Evolutionary conservation across 2,329 filamentous ascomycete genomes (phyloP), one percentile per base, ranked within the genome.

Genomic region (Fragosphaeria purpurea): DNA sequence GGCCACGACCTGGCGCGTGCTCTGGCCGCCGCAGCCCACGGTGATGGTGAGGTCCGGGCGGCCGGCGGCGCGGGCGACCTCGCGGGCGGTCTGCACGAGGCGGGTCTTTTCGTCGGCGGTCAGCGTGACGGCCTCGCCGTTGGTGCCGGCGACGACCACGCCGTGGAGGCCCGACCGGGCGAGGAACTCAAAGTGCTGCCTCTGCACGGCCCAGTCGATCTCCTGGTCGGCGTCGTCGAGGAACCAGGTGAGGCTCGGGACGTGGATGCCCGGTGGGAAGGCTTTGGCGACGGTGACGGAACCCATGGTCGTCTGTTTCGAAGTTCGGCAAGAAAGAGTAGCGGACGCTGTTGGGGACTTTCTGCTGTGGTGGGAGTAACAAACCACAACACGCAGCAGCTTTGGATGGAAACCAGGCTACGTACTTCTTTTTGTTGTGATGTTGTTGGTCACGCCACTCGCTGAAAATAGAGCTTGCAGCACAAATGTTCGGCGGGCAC

Each of bases 81-180:
- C 71, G 45, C 83, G 80, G 2, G 83, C 83, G 34, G 76, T 73
- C 52, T 65, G 66, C 5, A 83, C 81, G 54, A 88, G 74, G 45
- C 74, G 67, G 46, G 74, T 72, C 59, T 84, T 79, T 63, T 88
- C 85, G 11, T 75, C 72, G 51, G 76, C 72, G 42, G 77, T 78
- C 5, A 88, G 71, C 53, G 86, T 83, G 4, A 86, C 82, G 7
- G 84, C 82, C 66, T 88, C 84, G 58, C 85, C 84, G 58, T 87
- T 88, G 56, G 81, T 85, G 47, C 84, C 85, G 61, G 85, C 82
- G 41, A 82, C 79, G 44, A 85, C 80, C 52, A 88, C 66, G 7
- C 75, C 75, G 46, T 79, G 72, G 6, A 80, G 62, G 1, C 74
- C 75, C 42, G 72, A 77, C 9, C 61, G 63, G 48, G 79, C 66